Conservation (phyloP, 2,329 filamentous ascomycete species). For the Diplodia corticola region DNA sequence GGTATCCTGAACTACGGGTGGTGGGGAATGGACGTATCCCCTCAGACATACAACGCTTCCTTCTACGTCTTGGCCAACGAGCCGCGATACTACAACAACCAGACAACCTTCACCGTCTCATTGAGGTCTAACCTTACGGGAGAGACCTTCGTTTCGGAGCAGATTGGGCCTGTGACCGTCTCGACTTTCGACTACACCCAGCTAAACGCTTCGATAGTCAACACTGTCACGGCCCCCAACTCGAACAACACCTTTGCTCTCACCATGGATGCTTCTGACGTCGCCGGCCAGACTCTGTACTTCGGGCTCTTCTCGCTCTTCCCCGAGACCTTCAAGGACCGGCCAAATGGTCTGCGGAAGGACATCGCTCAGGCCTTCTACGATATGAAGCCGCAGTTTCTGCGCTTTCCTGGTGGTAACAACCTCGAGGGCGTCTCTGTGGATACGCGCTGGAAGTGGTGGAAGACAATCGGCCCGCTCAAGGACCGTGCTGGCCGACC, state of each 20-base stretch:
- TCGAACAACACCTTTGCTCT: slow-evolving; percentile 55
- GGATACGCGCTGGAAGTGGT: slow-evolving; percentile 51
- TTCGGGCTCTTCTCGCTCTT: slow-evolving; percentile 57
- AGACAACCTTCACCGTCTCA: slow-evolving; percentile 42
- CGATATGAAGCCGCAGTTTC: slow-evolving; percentile 47
- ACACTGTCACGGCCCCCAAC: slow-evolving; percentile 47
- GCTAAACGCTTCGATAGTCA: slow-evolving; percentile 42
- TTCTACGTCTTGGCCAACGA: slow-evolving; percentile 49
- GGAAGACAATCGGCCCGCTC: slow-evolving; percentile 53
- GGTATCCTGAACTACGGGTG: slow-evolving; percentile 54
- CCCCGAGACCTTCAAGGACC: slow-evolving; percentile 55
- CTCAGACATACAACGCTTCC: slow-evolving; percentile 52
- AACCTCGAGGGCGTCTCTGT: slow-evolving; percentile 48
- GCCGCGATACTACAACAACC: slow-evolving; percentile 34
- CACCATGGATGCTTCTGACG: slow-evolving; percentile 49
- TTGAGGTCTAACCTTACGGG: slow-evolving; percentile 44
- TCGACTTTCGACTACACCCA: slow-evolving; percentile 35
- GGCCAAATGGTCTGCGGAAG: slow-evolving; percentile 52
- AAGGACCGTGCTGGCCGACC: slow-evolving; percentile 50
- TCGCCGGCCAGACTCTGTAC: slow-evolving; percentile 45
- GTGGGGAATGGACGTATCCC: slow-evolving; percentile 54
- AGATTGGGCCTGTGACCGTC: slow-evolving; percentile 30
- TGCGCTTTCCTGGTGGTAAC: slow-evolving; percentile 55
- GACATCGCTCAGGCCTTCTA: slow-evolving; percentile 52
- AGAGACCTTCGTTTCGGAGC: slow-evolving; percentile 43